A percentile compares a stretch with the other conserved stretches of the same genome.
These are phyloP conservation scores for Chionographis japonica DNA, from an alignment of 106 monocot genomes.

Conservation along the genomic window DNA sequence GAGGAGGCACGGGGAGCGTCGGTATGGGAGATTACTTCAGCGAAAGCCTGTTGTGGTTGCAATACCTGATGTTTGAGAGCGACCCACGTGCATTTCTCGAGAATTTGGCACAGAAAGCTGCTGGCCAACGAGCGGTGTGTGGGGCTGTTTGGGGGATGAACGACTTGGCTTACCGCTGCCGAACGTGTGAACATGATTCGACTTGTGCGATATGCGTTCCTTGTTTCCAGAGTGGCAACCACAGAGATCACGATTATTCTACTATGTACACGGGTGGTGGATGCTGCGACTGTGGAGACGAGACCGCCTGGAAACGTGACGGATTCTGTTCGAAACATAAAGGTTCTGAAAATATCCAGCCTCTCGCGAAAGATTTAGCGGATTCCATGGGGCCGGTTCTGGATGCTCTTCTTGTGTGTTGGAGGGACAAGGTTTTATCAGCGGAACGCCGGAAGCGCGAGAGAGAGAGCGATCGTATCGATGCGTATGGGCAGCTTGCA, in stretches of 20 bases:
- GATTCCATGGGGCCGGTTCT: constrained; percentile 67
- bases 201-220: constrained; percentile 97
- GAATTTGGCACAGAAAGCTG: constrained; percentile 31
- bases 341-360: constrained; percentile 62
- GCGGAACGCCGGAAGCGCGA: too few species aligned
- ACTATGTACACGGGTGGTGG: constrained; percentile 90
- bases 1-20: neutral
- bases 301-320: constrained; percentile 90
- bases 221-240: constrained; percentile 86
- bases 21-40: constrained; percentile 25
- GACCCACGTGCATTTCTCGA: constrained; percentile 51
- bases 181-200: constrained; percentile 81
- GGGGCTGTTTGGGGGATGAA: constrained; percentile 79
- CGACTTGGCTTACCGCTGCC: constrained; percentile 89
- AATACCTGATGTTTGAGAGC: constrained; percentile 89
- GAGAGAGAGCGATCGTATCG: neutral
- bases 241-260: constrained; percentile 89
- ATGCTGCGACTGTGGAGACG: constrained; percentile 98
- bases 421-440: constrained; percentile 50
- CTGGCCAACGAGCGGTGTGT: constrained; percentile 73
- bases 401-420: constrained; percentile 61
- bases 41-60: constrained; percentile 65
- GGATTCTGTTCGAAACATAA: constrained; percentile 93
- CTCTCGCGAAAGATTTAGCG: constrained; percentile 48
- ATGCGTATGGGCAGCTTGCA: constrained; percentile 10